Evolutionary conservation across 495 filamentous ascomycete genomes (phyloP), one percentile per base, ranked within the genome.

Genomic region (Aspergillus nidulans): DNA sequence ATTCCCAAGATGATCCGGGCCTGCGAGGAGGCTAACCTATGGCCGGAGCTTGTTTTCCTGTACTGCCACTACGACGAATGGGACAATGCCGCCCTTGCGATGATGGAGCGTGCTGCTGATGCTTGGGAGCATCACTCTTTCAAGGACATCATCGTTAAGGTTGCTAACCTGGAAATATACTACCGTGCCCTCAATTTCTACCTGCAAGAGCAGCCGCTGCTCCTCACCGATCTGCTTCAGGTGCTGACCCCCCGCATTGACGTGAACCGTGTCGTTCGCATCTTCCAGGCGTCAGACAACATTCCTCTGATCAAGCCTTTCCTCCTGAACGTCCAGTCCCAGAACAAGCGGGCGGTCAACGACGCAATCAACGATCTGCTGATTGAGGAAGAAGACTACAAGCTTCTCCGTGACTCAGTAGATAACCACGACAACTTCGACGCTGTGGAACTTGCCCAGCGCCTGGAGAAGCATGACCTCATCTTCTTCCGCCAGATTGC

Each of bases 401-500:
- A 99, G 86, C 95, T 91, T 19, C 84, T 99, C 21, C 87, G 91
- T 42, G 95, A 99, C 74, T 97, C 95, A 8, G 94, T 95, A 20
- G 89, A 97, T 76, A 95, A 96, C 74, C 95, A 94, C 67, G 95
- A 97, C 76, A 99, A 99, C 76, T 99, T 97, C 61, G 95, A 99
- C 68, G 83, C 91, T 18, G 87, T 96, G 49, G 92, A 94, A n/a
- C 85, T 99, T 53, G 95, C 95, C 13, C 85, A 90, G 67, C 88
- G 92, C 42, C 77, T 99, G 13, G 95, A 99, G 81, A 87, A 89
- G 70, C 95, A 99, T 65, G 92, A 97, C 42, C 80, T 97, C 38
- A 90, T 99, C 60, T 99, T 99, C 85, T 99, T 99, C 87, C 85
- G 95, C 60, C 95, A 99, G 75, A 95, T 97, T 63, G 92, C 95